Evolutionary conservation across 2,329 filamentous ascomycete species (phyloP).

Genomic region (Aspergillus quadrilineatus): DNA sequence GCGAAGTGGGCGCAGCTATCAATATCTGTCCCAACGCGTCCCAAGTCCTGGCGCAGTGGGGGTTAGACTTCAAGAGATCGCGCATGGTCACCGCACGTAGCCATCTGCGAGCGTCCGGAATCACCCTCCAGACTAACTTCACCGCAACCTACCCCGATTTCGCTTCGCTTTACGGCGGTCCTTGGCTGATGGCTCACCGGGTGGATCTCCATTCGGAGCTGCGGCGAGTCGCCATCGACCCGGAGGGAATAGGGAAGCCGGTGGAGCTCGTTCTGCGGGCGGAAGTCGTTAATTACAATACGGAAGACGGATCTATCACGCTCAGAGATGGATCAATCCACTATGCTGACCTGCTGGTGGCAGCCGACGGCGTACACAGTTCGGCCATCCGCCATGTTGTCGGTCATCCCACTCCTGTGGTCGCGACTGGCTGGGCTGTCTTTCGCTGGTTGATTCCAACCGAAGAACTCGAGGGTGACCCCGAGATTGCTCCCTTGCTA

Average conservation of each 20-base stretch:
- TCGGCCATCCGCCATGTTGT: conserved; percentile 14
- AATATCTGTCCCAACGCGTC: conserved; percentile 29
- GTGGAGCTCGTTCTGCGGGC: conserved; percentile 23
- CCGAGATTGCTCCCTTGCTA: conserved; percentile 20
- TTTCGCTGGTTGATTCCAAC: conserved; percentile 27
- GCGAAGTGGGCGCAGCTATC: conserved; percentile 32
- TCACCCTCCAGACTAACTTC: not conserved
- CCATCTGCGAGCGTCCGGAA: not conserved
- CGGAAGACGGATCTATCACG: conserved; percentile 7
- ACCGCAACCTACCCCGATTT: not conserved
- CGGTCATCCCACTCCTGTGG: conserved; percentile 3
- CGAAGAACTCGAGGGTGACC: conserved; percentile 28
- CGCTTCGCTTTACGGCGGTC: conserved; percentile 1
- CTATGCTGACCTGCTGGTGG: conserved; percentile 32
- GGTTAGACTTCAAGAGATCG: conserved; percentile 20
- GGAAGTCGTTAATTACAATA: conserved; percentile 24
- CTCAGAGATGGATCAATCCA: conserved; percentile 23
- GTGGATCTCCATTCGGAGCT: conserved; percentile 22
- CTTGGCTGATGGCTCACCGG: conserved; percentile 17
- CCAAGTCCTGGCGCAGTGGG: conserved; percentile 25
- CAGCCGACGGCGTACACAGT: conserved; percentile 33
- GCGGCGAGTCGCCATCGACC: conserved; percentile 15
- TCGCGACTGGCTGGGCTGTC: conserved; percentile 22
- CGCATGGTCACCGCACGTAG: not conserved
- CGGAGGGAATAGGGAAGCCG: not conserved